Percentiles rank a stretch among this genome's conserved stretches.
phyloP scores from a whole-genome alignment of 768 basidiomycete genomes.

The Daedalea quercina region DNA sequence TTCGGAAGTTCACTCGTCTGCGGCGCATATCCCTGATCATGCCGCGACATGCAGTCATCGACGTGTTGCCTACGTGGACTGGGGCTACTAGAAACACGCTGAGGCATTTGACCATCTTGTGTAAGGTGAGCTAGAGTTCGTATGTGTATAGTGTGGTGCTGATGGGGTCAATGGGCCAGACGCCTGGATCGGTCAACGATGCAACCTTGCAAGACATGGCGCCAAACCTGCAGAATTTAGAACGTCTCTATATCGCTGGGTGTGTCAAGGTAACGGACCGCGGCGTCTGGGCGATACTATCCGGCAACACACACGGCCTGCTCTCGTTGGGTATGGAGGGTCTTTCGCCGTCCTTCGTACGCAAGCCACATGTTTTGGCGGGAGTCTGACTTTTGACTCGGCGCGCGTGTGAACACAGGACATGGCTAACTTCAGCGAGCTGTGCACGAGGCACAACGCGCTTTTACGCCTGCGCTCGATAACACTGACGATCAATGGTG shows the following conservation, averaged over 20 bases:
- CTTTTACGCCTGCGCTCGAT: conserved; percentile 46
- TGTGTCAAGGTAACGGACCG: conserved; percentile 62
- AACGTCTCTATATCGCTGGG: conserved; percentile 55
- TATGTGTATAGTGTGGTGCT: neutral
- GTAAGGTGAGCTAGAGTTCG: conserved; percentile 44
- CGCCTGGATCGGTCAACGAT: conserved; percentile 55
- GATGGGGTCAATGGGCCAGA: conserved; percentile 28
- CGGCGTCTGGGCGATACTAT: conserved; percentile 49
- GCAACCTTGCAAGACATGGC: conserved; percentile 42
- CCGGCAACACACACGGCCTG: conserved; percentile 39
- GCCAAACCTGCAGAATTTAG: conserved; percentile 40
- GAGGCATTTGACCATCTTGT: conserved; percentile 56
- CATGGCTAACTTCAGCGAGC: conserved; percentile 37
- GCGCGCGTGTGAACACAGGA: conserved; percentile 33
- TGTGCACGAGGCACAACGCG: conserved; percentile 27
- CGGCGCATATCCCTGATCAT: conserved; percentile 63
- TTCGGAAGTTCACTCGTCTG: conserved; percentile 46
- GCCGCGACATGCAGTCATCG: conserved; percentile 54
- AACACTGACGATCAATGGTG: conserved; percentile 39
- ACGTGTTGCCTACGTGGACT: conserved; percentile 47
- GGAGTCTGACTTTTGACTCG: neutral
- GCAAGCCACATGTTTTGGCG: conserved; percentile 21
- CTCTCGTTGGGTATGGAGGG: conserved; percentile 54
- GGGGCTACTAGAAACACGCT: conserved; percentile 37
- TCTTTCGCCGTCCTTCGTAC: conserved; percentile 54